A percentile compares a stretch with the other conserved stretches of the same genome.
Conservation (phyloP, 2,329 filamentous ascomycete species). For the Trichoderma sp. region DNA sequence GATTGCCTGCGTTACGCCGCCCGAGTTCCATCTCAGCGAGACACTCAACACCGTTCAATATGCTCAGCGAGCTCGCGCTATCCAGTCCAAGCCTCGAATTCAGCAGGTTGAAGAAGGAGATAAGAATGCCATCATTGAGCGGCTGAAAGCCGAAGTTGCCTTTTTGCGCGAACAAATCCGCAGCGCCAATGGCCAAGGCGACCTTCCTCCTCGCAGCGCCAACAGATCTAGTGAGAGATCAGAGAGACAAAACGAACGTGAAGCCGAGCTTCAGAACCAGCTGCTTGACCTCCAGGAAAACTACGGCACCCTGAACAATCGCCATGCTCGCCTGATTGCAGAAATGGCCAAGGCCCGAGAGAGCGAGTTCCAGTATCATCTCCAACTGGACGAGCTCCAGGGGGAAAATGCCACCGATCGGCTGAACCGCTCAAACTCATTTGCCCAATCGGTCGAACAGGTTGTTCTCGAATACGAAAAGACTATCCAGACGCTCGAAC, state of each 20-base stretch:
- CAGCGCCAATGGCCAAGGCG: constrained; percentile 65
- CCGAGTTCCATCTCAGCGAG: constrained; percentile 95
- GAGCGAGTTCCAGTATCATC: constrained; percentile 58
- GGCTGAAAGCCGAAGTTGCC: constrained; percentile 87
- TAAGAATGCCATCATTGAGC: constrained; percentile 89
- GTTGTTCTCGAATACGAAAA: constrained; percentile 98
- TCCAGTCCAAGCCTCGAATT: constrained; percentile 95
- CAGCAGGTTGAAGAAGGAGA: constrained; percentile 91
- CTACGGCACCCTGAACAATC: constrained; percentile 84
- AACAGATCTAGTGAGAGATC: constrained; percentile 62
- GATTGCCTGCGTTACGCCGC: constrained; percentile 96
- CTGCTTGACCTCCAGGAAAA: constrained; percentile 91
- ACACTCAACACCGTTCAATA: constrained; percentile 97
- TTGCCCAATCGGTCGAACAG: constrained; percentile 92
- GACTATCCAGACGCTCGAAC: constrained; percentile 91
- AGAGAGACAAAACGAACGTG: constrained; percentile 78
- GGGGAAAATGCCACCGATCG: constrained; percentile 82
- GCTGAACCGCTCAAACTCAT: constrained; percentile 90
- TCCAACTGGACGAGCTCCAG: constrained; percentile 53
- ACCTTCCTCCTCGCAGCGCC: constrained; percentile 48
- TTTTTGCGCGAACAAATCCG: constrained; percentile 93
- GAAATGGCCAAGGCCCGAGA: constrained; percentile 87
- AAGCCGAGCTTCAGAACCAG: constrained; percentile 89
- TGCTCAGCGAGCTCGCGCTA: constrained; percentile 89
- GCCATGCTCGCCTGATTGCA: constrained; percentile 92